Evolutionary conservation across 225 moss, liverwort and hornwort genomes (phyloP).

Genomic region (Takakia lepidozioides): DNA sequence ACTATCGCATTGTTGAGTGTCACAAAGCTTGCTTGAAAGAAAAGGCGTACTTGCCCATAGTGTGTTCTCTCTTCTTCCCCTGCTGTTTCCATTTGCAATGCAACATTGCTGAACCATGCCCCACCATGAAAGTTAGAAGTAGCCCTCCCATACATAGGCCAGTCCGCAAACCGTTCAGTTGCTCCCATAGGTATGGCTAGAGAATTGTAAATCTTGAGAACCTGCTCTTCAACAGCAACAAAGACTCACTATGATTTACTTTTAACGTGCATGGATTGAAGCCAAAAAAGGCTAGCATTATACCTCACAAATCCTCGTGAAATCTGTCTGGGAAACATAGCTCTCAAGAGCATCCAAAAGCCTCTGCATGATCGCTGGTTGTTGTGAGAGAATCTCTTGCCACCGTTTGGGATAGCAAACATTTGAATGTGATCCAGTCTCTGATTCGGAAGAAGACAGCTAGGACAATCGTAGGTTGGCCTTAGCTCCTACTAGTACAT

Average conservation of each 20-base stretch:
- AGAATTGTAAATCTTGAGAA: not conserved
- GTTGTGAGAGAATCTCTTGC: not conserved
- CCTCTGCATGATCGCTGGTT: not conserved
- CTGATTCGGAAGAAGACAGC: not conserved
- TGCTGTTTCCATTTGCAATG: constrained; percentile 3
- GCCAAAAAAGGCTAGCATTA: too few relatives aligned
- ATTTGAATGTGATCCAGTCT: not conserved
- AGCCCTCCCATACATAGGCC: constrained; percentile 7
- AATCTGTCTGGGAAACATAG: too few relatives aligned
- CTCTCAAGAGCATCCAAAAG: not conserved
- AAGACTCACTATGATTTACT: too few relatives aligned
- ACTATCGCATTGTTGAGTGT: not conserved
- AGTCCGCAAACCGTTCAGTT: constrained; percentile 2
- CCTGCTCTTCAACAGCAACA: not conserved
- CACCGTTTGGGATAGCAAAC: not conserved
- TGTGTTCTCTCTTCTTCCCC: not conserved
- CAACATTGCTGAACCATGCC: constrained; percentile 3
- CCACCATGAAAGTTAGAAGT: not conserved
- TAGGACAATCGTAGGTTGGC: not conserved
- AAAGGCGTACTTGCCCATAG: constrained; percentile 6
- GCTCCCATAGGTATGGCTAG: constrained; percentile 4
- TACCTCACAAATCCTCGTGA: too few relatives aligned
- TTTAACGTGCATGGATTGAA: too few relatives aligned
- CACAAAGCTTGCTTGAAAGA: not conserved
- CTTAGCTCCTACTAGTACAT: not conserved